A percentile compares a stretch with the other conserved stretches of the same genome.
Evolutionary conservation across 1,284 basidiomycete genomes (phyloP).

Genomic region (Porogramme epimiltina): DNA sequence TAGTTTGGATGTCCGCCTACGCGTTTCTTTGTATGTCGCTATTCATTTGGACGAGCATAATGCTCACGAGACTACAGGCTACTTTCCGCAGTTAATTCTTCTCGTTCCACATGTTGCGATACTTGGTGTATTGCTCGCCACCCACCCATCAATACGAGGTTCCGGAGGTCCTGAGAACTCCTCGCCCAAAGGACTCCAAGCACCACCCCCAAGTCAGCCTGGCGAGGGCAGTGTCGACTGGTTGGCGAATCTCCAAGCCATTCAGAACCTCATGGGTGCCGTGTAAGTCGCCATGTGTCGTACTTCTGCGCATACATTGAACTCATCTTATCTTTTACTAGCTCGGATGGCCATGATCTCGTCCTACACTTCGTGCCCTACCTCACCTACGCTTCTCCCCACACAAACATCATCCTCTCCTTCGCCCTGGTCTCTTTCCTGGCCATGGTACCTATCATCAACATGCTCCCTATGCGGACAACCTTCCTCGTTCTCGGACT

Average conservation of each 20-base stretch:
- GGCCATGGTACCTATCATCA: conserved; percentile 47
- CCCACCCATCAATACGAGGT: conserved; percentile 45
- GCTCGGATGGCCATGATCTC: conserved; percentile 46
- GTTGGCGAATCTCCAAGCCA: conserved; percentile 77
- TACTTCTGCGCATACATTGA: not conserved
- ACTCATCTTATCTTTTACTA: conserved; percentile 27
- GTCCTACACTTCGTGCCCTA: conserved; percentile 38
- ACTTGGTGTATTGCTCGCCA: conserved; percentile 57
- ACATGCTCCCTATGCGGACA: conserved; percentile 57
- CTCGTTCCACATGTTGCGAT: conserved; percentile 62
- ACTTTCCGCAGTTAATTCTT: conserved; percentile 64
- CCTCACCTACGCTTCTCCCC: conserved; percentile 53
- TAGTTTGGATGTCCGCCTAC: conserved; percentile 68
- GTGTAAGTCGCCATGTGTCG: conserved; percentile 45
- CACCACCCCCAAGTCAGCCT: conserved; percentile 40
- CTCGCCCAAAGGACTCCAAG: conserved; percentile 27
- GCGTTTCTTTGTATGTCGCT: conserved; percentile 64
- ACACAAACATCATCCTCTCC: conserved; percentile 55
- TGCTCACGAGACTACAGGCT: conserved; percentile 43
- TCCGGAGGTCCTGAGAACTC: conserved; percentile 10
- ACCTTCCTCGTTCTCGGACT: conserved; percentile 59
- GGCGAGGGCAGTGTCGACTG: conserved; percentile 65
- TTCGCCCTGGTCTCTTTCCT: conserved; percentile 46
- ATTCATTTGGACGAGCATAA: not conserved
- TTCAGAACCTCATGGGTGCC: conserved; percentile 81